A percentile compares a stretch with the other conserved stretches of the same genome.
These are phyloP conservation scores for Candida glucosophila DNA, from an alignment of 1,139 yeast genomes.

Conservation along the genomic window DNA sequence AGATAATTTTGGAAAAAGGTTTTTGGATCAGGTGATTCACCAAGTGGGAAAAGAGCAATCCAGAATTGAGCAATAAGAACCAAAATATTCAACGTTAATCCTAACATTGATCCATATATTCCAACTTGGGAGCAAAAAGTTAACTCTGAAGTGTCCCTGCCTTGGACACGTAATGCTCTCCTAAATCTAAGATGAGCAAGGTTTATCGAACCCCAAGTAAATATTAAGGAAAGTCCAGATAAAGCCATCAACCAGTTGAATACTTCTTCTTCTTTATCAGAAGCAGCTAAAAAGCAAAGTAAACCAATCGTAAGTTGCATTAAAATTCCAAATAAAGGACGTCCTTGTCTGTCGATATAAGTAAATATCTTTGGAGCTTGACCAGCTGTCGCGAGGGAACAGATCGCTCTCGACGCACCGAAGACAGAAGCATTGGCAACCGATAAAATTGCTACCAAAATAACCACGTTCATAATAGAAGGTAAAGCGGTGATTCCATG, in stretches of 20 bases:
- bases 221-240: constrained; percentile 30
- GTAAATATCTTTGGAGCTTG: constrained; percentile 69
- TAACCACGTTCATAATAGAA: constrained; percentile 40
- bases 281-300: constrained; percentile 66
- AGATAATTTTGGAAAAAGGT: constrained; percentile 55
- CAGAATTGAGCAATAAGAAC: constrained; percentile 76
- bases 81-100: constrained; percentile 49
- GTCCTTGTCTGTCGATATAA: constrained; percentile 66
- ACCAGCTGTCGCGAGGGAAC: constrained; percentile 75
- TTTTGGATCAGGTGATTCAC: constrained; percentile 44
- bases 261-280: constrained; percentile 43
- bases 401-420: constrained; percentile 74
- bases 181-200: constrained; percentile 30
- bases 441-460: constrained; percentile 38
- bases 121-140: constrained; percentile 68
- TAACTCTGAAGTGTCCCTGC: constrained; percentile 53
- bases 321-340: constrained; percentile 63
- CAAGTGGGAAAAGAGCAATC: constrained; percentile 66
- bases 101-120: constrained; percentile 58
- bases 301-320: constrained; percentile 54
- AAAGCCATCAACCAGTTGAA: constrained; percentile 31
- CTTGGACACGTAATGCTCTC: constrained; percentile 21
- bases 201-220: constrained; percentile 26
- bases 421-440: constrained; percentile 50
- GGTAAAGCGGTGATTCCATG: constrained; percentile 39